These are phyloP conservation scores for Pichia sporocuriosa DNA, from an alignment of 805 yeast species.

Conservation along the genomic window DNA sequence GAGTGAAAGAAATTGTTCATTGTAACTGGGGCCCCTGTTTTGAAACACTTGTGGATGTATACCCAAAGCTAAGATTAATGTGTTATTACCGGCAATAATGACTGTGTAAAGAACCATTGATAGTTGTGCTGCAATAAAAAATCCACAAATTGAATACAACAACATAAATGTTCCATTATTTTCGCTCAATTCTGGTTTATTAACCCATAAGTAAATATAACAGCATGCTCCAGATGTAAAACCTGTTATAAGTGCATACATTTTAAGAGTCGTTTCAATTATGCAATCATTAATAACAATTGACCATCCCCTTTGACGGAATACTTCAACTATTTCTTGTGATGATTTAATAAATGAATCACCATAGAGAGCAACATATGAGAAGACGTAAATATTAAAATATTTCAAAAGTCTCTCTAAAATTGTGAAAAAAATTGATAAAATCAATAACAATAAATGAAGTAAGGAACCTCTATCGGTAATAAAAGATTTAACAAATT, in stretches of 20 bases:
- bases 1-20: neutral
- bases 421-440: neutral
- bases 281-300: slow-evolving; percentile 79
- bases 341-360: slow-evolving; percentile 66
- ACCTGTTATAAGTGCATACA: slow-evolving; percentile 59
- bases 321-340: slow-evolving; percentile 65
- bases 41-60: neutral
- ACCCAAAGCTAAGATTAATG: neutral
- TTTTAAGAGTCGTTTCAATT: slow-evolving; percentile 64
- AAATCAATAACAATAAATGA: neutral
- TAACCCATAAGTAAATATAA: slow-evolving; percentile 58
- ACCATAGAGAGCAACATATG: slow-evolving; percentile 84
- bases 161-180: slow-evolving; percentile 47
- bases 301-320: slow-evolving; percentile 71
- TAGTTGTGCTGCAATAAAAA: slow-evolving; percentile 65
- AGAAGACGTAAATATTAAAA: slow-evolving; percentile 79
- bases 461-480: neutral
- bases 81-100: slow-evolving; percentile 52
- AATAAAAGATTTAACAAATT: neutral
- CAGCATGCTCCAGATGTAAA: slow-evolving; percentile 40
- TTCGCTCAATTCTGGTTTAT: slow-evolving; percentile 66
- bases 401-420: slow-evolving; percentile 9
- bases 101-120: slow-evolving; percentile 62
- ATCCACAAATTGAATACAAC: slow-evolving; percentile 22
- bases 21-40: neutral